Base-by-base conservation (phyloP, 2,329 filamentous ascomycete species). In the Alternaria consortialis region DNA sequence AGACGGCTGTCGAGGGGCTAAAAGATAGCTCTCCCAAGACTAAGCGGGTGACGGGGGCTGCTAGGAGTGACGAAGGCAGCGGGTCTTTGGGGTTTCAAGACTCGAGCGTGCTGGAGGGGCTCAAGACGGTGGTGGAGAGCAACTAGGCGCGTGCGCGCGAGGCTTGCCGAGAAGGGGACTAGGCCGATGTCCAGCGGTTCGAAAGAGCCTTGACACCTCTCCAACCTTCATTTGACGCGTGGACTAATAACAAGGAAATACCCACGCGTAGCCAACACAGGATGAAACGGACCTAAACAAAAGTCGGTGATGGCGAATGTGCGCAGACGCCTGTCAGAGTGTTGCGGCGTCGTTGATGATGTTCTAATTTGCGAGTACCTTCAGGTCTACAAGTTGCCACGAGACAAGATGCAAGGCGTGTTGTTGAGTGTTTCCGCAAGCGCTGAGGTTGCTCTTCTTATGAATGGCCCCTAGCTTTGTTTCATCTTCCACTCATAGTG, bases 131-230 rank as follows among this genome's bases (percentile, higher is more conserved):
- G 61, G 65, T 56, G 68, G 63, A 65, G 66, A 60, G 60, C 59
- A 59, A 54, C 60, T 63, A 59, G 69, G 75, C 69, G 73, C 67
- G 69, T 74, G 73, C 67, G 70, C 67, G 68, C 63, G 50, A 71
- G 68, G 70, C 75, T 73, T 75, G 71, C 66, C 70, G 65, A 65
- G 56, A 71, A 62, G 58, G 65, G 66, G 65, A 62, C 67, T 67
- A 68, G 65, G 61, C 64, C 37, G 50, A 53, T 55, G 58, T 40
- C 53, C 62, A 40, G 61, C 58, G 63, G 60, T 53, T 64, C 55
- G 60, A 64, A 51, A 60, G 56, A 29, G 52, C 48, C 43, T 63
- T 29, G 58, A 60, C 60, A 55, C 60, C 42, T 37, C 53, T 54
- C 44, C 56, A 31, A 29, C 59, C 50, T 50, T 51, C 50, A 55